A percentile compares a stretch with the other conserved stretches of the same genome.
Conservation (phyloP, 2,329 filamentous ascomycete genomes). For the Basipetospora chlamydospora region DNA sequence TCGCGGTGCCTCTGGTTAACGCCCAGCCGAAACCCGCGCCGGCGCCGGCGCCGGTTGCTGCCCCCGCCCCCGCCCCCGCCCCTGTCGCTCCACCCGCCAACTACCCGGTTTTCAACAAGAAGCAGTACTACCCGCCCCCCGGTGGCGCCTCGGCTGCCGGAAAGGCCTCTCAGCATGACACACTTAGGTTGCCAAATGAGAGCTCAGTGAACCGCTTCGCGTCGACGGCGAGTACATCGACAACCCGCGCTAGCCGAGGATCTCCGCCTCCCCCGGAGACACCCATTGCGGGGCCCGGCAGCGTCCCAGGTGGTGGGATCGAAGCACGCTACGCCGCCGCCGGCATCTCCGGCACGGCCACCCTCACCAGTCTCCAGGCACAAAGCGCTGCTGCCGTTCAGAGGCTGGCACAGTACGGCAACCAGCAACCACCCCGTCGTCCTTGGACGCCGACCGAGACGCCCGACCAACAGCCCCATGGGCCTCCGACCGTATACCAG, state of each 20-base stretch:
- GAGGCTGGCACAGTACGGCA: conserved; percentile 62
- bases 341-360: conserved; percentile 75
- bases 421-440: conserved; percentile 27
- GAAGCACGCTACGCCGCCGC: conserved; percentile 84
- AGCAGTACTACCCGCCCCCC: conserved; percentile 47
- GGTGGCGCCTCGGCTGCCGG: conserved; percentile 18
- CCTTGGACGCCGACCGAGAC: conserved; percentile 94
- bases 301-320: conserved; percentile 63
- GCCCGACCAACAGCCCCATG: conserved; percentile 74
- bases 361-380: conserved; percentile 54
- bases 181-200: conserved; percentile 26
- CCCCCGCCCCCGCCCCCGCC: conserved; percentile 13
- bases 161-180: conserved; percentile 12
- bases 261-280: conserved; percentile 94
- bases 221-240: conserved; percentile 86
- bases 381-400: conserved; percentile 72
- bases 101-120: conserved; percentile 37
- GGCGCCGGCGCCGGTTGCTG: not conserved
- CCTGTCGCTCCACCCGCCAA: too few species aligned
- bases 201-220: conserved; percentile 45
- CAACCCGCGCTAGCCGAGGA: conserved; percentile 78
- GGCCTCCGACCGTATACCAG: conserved; percentile 83
- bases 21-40: conserved; percentile 4
- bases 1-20: conserved; percentile 48
- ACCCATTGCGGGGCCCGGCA: conserved; percentile 59